Base-by-base conservation (phyloP, 768 basidiomycete species). In the Macrolepiota dolichaula region DNA sequence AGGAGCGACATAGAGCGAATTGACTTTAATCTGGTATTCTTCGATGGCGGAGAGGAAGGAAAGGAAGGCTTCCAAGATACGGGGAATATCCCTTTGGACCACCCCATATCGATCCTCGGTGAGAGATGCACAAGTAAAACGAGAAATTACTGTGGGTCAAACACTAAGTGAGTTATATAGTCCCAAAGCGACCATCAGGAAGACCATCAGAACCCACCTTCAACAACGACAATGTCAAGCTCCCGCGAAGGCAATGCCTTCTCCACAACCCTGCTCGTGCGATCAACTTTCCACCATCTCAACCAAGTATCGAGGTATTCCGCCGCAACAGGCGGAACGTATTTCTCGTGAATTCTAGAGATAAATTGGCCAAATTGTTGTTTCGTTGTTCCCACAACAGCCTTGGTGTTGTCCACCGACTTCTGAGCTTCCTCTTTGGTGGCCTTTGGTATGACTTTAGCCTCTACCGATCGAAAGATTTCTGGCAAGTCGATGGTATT, bases 31-130 rank as follows among this genome's bases (percentile, higher is more conserved):
- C 58, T 85, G 82, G 61, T 87, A 87, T 32, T 80, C 80, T 65
- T 94, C 92, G 19, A 93, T 71, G 0, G 84, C 88, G 1, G 72
- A 69, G 19, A 92, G 78, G 75, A 88, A 89, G 0, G 81, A 81
- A 12, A 89, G 69, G 64, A 94, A 75, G 0, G 89, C 88, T 70
- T 96, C 93, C 2, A 96, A 71, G 29, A 93, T 85, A 62, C 84
- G 86, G 0, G 92, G 89, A 19, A 93, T 91, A 68, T 95, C 94
- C 11, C 89, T 79, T 70, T 95, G 94, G 12, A 94, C 91, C 36
- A 87, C 83, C 22, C 93, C 93, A 68, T 88, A 94, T 19, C 81
- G 79, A 73, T 96, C 93, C 70, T 94, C 94, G 0, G 79, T 77
- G 13, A 95, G 74, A 3, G 93, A 94, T 0, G 87, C 84, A 61